These are phyloP conservation scores for Cladophialophora immunda DNA, from an alignment of 2,329 filamentous ascomycete species.

Conservation along the genomic window DNA sequence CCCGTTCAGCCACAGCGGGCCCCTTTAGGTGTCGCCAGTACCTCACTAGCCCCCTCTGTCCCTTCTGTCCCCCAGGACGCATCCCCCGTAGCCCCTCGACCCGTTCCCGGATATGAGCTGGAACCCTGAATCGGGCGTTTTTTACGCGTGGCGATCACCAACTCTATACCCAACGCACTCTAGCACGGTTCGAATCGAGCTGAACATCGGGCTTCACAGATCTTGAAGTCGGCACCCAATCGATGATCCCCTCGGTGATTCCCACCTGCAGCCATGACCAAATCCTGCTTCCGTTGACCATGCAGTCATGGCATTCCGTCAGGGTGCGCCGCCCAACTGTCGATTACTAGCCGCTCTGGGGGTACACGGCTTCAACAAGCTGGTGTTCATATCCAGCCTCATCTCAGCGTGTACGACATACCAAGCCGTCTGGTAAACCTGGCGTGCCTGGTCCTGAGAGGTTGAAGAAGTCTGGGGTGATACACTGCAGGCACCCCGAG, in stretches of 20 bases:
- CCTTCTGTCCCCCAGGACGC: too few relatives aligned
- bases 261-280: not conserved
- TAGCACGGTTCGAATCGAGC: conserved; percentile 27
- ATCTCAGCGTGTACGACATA: not conserved
- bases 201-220: conserved; percentile 18
- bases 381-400: conserved; percentile 7
- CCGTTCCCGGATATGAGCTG: not conserved
- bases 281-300: conserved; percentile 25
- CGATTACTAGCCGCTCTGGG: not conserved
- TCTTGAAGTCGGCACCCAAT: conserved; percentile 23
- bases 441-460: not conserved
- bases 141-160: conserved; percentile 12
- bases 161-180: conserved; percentile 15
- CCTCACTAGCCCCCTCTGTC: not conserved
- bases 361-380: not conserved
- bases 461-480: conserved; percentile 4
- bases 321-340: not conserved
- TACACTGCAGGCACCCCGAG: conserved; percentile 13
- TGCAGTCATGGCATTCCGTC: not conserved
- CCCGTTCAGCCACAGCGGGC: conserved; percentile 18
- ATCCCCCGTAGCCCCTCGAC: not conserved
- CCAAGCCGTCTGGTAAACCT: not conserved
- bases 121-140: conserved; percentile 7
- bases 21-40: not conserved
- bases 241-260: conserved; percentile 3